Evolutionary conservation across 2,329 filamentous ascomycete genomes (phyloP).

Genomic region (Paecilomyces variotii): DNA sequence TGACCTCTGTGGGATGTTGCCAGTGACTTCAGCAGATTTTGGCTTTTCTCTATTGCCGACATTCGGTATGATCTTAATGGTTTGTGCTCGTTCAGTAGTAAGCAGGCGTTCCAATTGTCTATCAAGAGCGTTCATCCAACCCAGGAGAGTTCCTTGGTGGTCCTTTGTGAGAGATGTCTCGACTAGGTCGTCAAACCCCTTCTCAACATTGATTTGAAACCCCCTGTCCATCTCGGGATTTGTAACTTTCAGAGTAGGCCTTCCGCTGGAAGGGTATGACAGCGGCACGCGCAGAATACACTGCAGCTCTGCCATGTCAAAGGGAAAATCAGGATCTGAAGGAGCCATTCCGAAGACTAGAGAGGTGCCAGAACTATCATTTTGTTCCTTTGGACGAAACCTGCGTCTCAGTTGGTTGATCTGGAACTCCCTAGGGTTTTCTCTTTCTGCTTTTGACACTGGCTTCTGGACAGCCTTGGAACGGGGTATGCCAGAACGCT

Average conservation of each 20-base stretch:
- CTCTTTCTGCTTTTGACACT: conserved; percentile 53
- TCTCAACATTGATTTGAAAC: conserved; percentile 69
- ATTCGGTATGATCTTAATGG: conserved; percentile 61
- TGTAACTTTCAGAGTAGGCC: conserved; percentile 53
- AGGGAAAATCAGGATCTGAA: conserved; percentile 78
- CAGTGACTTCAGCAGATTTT: conserved; percentile 2
- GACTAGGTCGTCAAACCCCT: conserved; percentile 61
- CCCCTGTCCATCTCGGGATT: conserved; percentile 65
- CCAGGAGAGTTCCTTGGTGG: conserved; percentile 49
- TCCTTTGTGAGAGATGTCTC: conserved; percentile 41
- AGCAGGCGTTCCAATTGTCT: conserved; percentile 63
- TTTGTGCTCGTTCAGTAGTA: conserved; percentile 62
- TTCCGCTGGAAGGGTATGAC: conserved; percentile 49
- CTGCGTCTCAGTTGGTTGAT: conserved; percentile 63
- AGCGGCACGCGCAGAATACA: conserved; percentile 60
- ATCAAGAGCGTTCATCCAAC: conserved; percentile 62
- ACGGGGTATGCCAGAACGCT: conserved; percentile 21
- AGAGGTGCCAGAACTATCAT: conserved; percentile 44
- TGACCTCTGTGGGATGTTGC: not conserved
- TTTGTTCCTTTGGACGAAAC: conserved; percentile 46
- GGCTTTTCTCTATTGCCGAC: conserved; percentile 33
- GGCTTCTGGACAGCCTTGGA: conserved; percentile 49
- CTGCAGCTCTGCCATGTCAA: conserved; percentile 61
- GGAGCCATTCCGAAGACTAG: conserved; percentile 60
- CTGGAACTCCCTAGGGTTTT: conserved; percentile 67